A percentile compares a stretch with the other conserved stretches of the same genome.
These are phyloP conservation scores for Stellera chamaejasme DNA, from an alignment of 345 rosid genomes.

Conservation along the genomic window DNA sequence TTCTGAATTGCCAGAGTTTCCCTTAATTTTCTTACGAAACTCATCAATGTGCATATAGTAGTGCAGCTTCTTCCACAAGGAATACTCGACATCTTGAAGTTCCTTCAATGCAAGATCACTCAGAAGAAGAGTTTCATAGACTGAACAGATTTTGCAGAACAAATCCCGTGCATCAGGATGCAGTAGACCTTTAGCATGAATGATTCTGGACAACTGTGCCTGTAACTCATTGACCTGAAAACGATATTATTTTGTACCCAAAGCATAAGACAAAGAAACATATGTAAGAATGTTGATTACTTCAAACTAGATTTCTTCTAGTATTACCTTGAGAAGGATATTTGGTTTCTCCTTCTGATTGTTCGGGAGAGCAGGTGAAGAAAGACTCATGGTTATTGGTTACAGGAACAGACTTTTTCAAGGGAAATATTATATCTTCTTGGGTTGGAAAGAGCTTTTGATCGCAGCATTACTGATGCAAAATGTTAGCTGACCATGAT, in stretches of 20 bases:
- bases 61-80: constrained; percentile 68
- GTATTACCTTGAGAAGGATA: constrained; percentile 46
- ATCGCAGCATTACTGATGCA: neutral
- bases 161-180: constrained; percentile 45
- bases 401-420: constrained; percentile 11
- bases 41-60: constrained; percentile 73
- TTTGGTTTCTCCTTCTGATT: constrained; percentile 36
- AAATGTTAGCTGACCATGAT: constrained; percentile 3
- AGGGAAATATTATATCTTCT: neutral
- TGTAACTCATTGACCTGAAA: constrained; percentile 59
- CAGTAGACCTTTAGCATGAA: constrained; percentile 43
- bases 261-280: constrained; percentile 6
- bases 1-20: constrained; percentile 25
- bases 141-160: constrained; percentile 53
- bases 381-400: constrained; percentile 23
- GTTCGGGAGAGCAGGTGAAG: constrained; percentile 19
- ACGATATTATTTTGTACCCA: constrained; percentile 8
- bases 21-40: constrained; percentile 64
- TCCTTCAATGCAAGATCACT: constrained; percentile 37
- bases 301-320: constrained; percentile 11
- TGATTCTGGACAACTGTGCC: constrained; percentile 53
- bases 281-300: constrained; percentile 4
- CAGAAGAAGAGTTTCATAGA: constrained; percentile 52
- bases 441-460: neutral
- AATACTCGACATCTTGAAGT: constrained; percentile 81